Base-by-base conservation (phyloP, 225 moss, liverwort and hornwort genomes). In the Bryoerythrophyllum caledonicum region DNA sequence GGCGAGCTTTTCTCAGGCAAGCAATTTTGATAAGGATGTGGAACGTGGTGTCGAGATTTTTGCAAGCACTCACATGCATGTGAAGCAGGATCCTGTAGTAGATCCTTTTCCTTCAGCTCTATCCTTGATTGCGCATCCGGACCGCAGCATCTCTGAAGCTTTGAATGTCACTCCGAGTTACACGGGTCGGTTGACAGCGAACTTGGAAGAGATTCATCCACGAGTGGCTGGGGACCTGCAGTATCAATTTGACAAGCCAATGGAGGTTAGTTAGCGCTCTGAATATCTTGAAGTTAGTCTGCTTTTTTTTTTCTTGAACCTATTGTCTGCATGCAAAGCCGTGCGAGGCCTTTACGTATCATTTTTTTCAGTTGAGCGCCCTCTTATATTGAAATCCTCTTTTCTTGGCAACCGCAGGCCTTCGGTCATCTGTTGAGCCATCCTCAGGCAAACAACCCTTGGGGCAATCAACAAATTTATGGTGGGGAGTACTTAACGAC, bases 131-230 rank as follows among this genome's bases (percentile, higher is more conserved):
- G 6, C 4, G 10, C 37, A 19, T n/a, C 37, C 14, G 28, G 30
- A 28, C 32, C 49, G 9, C 46, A 21, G 12, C 44, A 73, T 78
- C 61, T 72, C 61, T 32, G 61, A 76, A 35, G 81, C 23, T 58
- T 41, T 73, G 26, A 58, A 74, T 24, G 7, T 10, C 35, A 23
- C 23, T 63, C 57, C 68, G 21, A 63, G 5, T 4, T 40, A 21
- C 13, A 73, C 38, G 37, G 77, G 82, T 10, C 69, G 24, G 2
- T 7, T 19, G 0, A 73, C 11, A 69, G 19, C 19, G 30, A 57
- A 82, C 7, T 19, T 30, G 14, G 20, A 21, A 19, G 77, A 78
- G 12, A 62, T 69, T 32, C 38, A 14, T 38, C 63, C 73, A 4
- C 3, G 4, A 69, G 73, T 82, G 51, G 11, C 16, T 48, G 38